Evolutionary conservation across 164 flowering plant species (phyloP), one percentile per base, ranked within the genome.

Genomic region (Stephania yunnanensis): DNA sequence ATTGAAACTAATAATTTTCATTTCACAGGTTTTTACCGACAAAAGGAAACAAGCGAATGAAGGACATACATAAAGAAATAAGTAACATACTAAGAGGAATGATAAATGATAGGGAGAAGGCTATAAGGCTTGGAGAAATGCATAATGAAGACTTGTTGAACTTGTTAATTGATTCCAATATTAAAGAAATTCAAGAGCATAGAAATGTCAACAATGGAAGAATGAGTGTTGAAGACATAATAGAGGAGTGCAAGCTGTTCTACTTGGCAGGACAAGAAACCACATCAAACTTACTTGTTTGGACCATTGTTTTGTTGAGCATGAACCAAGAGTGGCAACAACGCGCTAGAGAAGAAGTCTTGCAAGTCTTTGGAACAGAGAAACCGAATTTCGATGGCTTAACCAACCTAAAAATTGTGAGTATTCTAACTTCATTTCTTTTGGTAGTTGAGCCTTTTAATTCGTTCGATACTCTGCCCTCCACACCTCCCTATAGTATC

Each of bases 211-310:
- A 72, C 44, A 72, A 66, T 5, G 42, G 29, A n/a, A 71, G 79
- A 5, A 48, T 77, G 79, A 72, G 68, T 46, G 44, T 78, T 11
- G 69, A 78, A 1, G 80, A 74, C 2, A 31, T 78, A 13, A 74
- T 78, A 25, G 80, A 70, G 53, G 80, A 78, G 52, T 78, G 80
- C 77, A 78, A 75, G 36, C 53, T 74, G 22, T 78, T 78, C 66
- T 78, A 74, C 80, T 74, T 78, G 66, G 80, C 78, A 0, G 80
- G 80, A 20, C 77, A 70, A 13, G 73, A 69, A 46, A 77, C 80
- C 10, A 77, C 76, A 0, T 45, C 72, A 45, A 17, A n/a, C 68
- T 68, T 69, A 69, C 76, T 77, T 25, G 46, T 66, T 11, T 77
- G 79, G 79, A 69, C 76, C 44, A 77, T 77, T 58, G 20, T 77